Evolutionary conservation across 2,329 filamentous ascomycete species (phyloP), one percentile per base, ranked within the genome.

Genomic region (Colletotrichum gigasporum): DNA sequence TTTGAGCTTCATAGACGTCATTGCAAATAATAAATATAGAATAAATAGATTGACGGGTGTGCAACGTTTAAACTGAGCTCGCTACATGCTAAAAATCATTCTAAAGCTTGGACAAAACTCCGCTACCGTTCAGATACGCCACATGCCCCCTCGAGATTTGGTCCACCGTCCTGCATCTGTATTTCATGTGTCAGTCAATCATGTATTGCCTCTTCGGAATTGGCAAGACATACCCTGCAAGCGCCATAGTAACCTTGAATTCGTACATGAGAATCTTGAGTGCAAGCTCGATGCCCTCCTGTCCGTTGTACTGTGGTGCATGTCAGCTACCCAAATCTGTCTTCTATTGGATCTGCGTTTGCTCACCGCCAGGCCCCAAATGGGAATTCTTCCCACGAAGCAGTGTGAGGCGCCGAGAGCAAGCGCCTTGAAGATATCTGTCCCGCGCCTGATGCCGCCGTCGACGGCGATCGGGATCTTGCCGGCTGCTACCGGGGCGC

Each of bases 391-490:
- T 14, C 58, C 58, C 8, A 61, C 48, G 22, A 67, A 35, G 28
- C 55, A 41, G 24, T 45, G 62, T 6, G 50, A 47, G 4, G 83
- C 84, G 0, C 84, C 85, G 0, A 87, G 73, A 22, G 81, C 82
- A 9, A 87, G 73, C 3, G 82, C 82, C 67, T 86, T 87, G n/a
- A 87, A 76, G 6, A 87, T 81, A 67, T 87, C 85, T 0, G 82
- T 82, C 0, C 84, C 84, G 3, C 84, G 78, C 26, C 82, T 78
- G 53, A 87, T 82, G 1, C 84, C 84, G 26, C 84, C 82, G 62
- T 87, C 84, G n/a, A 86, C 77, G 51, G 91, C 87, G 0, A 91
- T 80, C 54, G 85, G 79, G n/a, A 64, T 37, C 47, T 53, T 64
- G 10, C 59, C 65, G 5, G 69, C 32, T 2, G 65, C 58, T 20